Evolutionary conservation across 1,284 basidiomycete species (phyloP).

Genomic region (Tilletia setariae): DNA sequence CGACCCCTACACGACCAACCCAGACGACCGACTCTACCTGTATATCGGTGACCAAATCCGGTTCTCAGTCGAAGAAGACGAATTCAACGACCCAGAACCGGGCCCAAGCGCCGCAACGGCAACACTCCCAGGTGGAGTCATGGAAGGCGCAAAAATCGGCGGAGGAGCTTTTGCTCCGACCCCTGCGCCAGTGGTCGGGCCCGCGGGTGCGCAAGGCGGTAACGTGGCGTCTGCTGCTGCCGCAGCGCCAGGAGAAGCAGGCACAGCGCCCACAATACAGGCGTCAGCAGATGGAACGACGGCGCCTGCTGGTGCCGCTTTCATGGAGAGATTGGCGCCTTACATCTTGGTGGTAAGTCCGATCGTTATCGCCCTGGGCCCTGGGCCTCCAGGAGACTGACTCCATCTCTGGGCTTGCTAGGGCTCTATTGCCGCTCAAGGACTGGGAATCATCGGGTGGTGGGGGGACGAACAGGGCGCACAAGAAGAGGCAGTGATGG

Average conservation of each 20-base stretch:
- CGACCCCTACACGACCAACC: slow-evolving; percentile 20
- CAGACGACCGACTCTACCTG: slow-evolving; percentile 73
- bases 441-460: slow-evolving; percentile 28
- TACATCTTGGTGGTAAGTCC: slow-evolving; percentile 11
- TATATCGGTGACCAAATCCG: slow-evolving; percentile 79
- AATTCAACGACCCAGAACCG: slow-evolving; percentile 87
- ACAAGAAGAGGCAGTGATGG: slow-evolving; percentile 48
- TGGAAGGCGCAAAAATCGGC: slow-evolving; percentile 7
- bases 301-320: background rate
- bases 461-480: slow-evolving; percentile 41
- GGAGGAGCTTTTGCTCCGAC: background rate
- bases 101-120: slow-evolving; percentile 61
- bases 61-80: slow-evolving; percentile 78
- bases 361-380: background rate
- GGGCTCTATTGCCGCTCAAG: slow-evolving; percentile 48
- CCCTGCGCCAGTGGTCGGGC: background rate
- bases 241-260: slow-evolving; percentile 6
- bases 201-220: background rate
- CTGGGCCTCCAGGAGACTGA: background rate
- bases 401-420: background rate
- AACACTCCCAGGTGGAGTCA: slow-evolving; percentile 14
- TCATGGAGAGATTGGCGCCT: slow-evolving; percentile 11
- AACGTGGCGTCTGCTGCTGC: slow-evolving; percentile 5
- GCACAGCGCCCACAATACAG: background rate
- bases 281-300: background rate